Base-by-base conservation (phyloP, 2,329 filamentous ascomycete species). In the Scedosporium minutisporum region DNA sequence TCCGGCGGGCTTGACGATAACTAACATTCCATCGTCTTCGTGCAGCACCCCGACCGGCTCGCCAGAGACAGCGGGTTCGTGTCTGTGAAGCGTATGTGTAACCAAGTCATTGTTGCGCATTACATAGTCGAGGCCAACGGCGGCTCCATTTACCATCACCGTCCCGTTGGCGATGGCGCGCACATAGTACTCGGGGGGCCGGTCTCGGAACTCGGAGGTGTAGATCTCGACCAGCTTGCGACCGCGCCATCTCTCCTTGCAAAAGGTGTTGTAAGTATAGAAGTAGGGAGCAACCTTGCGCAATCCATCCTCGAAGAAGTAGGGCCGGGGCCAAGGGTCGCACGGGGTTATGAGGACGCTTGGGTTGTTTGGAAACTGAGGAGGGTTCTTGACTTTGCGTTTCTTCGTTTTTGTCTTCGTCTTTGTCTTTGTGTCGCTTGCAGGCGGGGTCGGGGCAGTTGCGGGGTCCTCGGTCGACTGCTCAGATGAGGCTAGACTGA, bases 1-100 rank as follows among this genome's bases (percentile, higher is more conserved):
- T 6, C 95, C 95, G 0, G 93, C 89, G 0, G 95, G 95, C 75
- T 99, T 99, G 77, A 97, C 92, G 73, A 99, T 96, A 65, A 97
- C 93, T 64, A 99, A 89, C 79, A 99, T 88, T 67, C 93, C 89
- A 57, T 96, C 85, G 68, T 96, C 91, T 74, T 99, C 95, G 74
- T 96, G 89, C 46, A 99, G 86, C 57, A 97, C 83, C 16, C 84
- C 85, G 59, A 99, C 88, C 0, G 90, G 85, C 51, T 90, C 84
- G 16, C 86, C 87, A 1, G 91, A 93, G 38, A 97, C 91, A 0
- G 95, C 95, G 1, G 95, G 95, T 75, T 99, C 95, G 73, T 99
- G 95, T 14, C 95, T 89, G 74, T 99, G 95, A 65, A 96, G 82
- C 3, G 92, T 97, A 75, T 99, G 95, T 10, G 90, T 93, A 62